Evolutionary conservation across 306 rosid genomes (phyloP), one percentile per base, ranked within the genome.

Genomic region (Cucurbita maxima): DNA sequence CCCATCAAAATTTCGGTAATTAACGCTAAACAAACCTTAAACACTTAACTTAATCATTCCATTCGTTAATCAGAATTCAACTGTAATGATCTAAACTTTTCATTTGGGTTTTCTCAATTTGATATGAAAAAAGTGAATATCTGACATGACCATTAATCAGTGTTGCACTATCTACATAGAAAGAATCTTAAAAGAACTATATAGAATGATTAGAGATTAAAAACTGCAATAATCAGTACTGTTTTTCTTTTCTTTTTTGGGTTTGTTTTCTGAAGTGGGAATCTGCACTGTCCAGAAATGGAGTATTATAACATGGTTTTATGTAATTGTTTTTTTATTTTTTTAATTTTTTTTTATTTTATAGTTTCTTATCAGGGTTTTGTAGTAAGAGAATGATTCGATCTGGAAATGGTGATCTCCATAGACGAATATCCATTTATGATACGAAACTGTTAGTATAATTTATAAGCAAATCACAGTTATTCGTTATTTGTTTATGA

Each of bases 91-190:
- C 62, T 22, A 10, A 58, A 58, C 38, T 10, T 58, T 11, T 58
- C 62, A 58, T 58, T 20, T 20, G 7, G 7, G 15, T 25, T 22
- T 61, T 8, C 11, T 60, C 4, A 15, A 62, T 67, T 41, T 67
- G 40, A 45, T 11, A 45, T 20, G 19, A 44, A 20, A 45, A 67
- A 67, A 67, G 55, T 20, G 40, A 43, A 45, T 67, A 44, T 66
- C 72, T 67, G 72, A 67, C 72, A 67, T 20, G 56, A 45, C 40
- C 56, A 67, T 20, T 45, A 43, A 20, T 20, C 72, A 67, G 72
- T 67, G 34, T 30, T 2, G 72, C 72, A 67, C 37, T 6, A 67
- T 67, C 72, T 67, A 22, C 56, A 19, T 67, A 67, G 72, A 45
- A 44, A 67, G 72, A 67, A 67, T 67, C 72, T 44, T 20, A 5